Evolutionary conservation across 1,284 basidiomycete species (phyloP).

Genomic region (Lentinula novae-zelandiae): DNA sequence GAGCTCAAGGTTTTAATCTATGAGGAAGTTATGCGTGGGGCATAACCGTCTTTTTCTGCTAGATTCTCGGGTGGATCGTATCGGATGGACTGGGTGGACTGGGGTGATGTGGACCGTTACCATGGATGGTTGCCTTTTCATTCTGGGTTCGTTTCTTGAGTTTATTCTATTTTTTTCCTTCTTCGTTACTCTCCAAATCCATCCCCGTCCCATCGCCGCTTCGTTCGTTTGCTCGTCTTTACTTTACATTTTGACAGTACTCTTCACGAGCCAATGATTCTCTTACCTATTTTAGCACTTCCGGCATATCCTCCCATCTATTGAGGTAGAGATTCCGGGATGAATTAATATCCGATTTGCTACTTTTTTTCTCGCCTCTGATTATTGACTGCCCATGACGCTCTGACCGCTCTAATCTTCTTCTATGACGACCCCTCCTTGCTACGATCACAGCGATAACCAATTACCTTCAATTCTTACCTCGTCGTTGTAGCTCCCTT

Average conservation of each 20-base stretch:
- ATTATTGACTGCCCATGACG: neutral
- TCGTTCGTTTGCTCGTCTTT: neutral
- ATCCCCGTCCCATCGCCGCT: neutral
- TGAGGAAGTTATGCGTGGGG: conserved; percentile 6
- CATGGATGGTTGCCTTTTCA: neutral
- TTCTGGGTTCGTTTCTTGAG: neutral
- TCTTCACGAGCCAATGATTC: neutral
- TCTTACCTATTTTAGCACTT: neutral
- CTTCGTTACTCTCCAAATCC: neutral
- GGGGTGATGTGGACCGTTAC: neutral
- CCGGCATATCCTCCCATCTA: neutral
- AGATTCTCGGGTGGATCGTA: neutral
- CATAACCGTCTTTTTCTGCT: neutral
- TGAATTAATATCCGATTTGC: neutral
- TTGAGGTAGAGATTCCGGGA: neutral
- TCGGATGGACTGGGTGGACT: neutral
- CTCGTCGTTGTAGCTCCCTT: neutral
- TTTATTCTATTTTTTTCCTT: neutral
- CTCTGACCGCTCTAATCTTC: neutral
- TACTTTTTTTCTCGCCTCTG: neutral
- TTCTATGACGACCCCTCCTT: neutral
- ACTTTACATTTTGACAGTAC: neutral
- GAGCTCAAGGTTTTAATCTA: conserved; percentile 43
- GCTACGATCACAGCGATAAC: neutral
- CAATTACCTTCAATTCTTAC: neutral